Base-by-base conservation (phyloP, 441 rosid genomes). In the Raphanus hybrid region DNA sequence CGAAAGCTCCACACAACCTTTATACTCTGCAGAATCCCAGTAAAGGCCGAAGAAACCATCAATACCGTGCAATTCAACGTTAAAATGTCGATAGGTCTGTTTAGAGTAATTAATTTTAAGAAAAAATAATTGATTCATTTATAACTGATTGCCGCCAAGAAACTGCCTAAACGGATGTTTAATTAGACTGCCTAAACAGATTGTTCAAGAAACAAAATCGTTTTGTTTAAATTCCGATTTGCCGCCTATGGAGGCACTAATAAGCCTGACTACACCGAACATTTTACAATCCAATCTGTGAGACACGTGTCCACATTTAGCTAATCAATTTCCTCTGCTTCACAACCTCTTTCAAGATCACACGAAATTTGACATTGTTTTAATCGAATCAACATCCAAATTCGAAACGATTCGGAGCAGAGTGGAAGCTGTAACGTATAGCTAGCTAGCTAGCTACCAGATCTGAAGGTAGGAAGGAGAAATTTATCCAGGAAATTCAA, bases 1-100 rank as follows among this genome's bases (percentile, higher is more conserved):
- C 9, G 18, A 15, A 72, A 41, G 68, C 75, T 75, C 79, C 77
- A 64, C 73, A 74, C 79, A 64, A 76, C 3, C 69, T 70, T 74
- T 66, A 27, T 41, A 63, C 80, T 76, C 83, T 80, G 82, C 83
- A 89, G 74, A 65, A 50, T 52, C 87, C 85, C 85, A 87, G 73
- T 9, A 84, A 67, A 82, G 72, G 76, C 39, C 73, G 32, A 78
- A 77, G 50, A 82, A 57, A 71, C 68, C 61, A 80, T 84, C 88
- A 87, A 77, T 74, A 41, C 72, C 74, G 59, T 67, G 23, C 29
- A 37, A 18, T 18, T 18, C 1, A 18, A 18, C 20, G 20, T 18
- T 18, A 1, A 18, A 18, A 15, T 35, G 18, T 27, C 27, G 26
- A 23, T 23, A 29, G 34, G 34, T 29, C 34, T 29, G 34, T 29